These are phyloP conservation scores for Sporothrix schenckii DNA, from an alignment of 2,329 filamentous ascomycete species.

Conservation along the genomic window DNA sequence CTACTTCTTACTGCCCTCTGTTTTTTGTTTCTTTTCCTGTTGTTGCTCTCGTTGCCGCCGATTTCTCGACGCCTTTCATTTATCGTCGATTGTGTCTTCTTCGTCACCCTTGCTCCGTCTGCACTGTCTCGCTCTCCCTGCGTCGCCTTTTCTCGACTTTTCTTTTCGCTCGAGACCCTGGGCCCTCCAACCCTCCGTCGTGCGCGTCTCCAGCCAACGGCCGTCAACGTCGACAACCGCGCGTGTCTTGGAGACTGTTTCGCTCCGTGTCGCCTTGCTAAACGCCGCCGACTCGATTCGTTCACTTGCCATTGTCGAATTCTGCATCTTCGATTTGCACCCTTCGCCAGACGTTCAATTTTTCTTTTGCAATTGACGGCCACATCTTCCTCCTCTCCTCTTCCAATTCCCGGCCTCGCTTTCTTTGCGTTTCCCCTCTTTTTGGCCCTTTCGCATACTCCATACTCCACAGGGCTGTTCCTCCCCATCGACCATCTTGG, in stretches of 20 bases:
- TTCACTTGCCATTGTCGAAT: background rate
- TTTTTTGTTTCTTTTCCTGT: background rate
- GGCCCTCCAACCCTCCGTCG: background rate
- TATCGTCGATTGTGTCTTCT: background rate
- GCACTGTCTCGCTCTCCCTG: background rate
- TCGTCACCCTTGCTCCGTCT: background rate
- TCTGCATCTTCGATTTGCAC: background rate
- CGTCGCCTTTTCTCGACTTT: slow-evolving; percentile 4
- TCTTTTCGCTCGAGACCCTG: background rate
- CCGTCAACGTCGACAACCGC: slow-evolving; percentile 7
- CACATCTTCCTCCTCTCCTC: background rate
- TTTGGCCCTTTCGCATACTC: background rate
- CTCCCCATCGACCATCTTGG: slow-evolving; percentile 3
- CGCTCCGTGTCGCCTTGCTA: slow-evolving; percentile 1
- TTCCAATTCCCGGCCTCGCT: background rate
- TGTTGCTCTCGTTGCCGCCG: background rate
- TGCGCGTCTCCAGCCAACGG: slow-evolving; percentile 15
- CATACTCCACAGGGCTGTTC: background rate
- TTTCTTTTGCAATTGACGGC: background rate
- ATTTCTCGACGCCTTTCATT: background rate
- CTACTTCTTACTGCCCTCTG: background rate
- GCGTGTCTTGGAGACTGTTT: background rate
- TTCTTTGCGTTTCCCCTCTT: slow-evolving; percentile 11
- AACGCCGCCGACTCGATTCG: background rate
- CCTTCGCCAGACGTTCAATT: background rate